A percentile compares a stretch with the other conserved stretches of the same genome.
phyloP scores from a whole-genome alignment of 2,329 filamentous ascomycete genomes.

The Phaeosphaeriaceae sp. region DNA sequence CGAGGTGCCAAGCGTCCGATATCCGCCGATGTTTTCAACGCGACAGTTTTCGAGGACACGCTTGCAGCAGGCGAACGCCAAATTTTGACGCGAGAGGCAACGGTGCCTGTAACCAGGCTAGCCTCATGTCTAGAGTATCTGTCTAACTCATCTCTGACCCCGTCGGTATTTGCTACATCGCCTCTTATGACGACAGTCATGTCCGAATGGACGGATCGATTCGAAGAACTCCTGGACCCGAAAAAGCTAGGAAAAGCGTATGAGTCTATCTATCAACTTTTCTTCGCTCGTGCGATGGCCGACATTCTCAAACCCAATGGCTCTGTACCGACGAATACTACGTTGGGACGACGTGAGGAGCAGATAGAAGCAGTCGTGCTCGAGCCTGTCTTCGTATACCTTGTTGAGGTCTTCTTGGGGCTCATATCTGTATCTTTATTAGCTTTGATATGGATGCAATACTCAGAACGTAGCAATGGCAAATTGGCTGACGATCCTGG shows the following conservation, averaged over 20 bases:
- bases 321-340: constrained; percentile 5
- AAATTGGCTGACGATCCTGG: neutral
- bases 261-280: constrained; percentile 49
- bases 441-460: constrained; percentile 21
- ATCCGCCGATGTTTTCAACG: constrained; percentile 44
- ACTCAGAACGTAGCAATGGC: neutral
- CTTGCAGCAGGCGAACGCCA: too few species aligned
- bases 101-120: too few species aligned
- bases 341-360: constrained; percentile 24
- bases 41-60: constrained; percentile 19
- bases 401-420: constrained; percentile 43
- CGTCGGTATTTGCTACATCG: neutral
- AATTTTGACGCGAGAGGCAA: too few species aligned
- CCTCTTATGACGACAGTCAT: neutral
- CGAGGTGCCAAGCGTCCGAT: constrained; percentile 31
- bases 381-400: constrained; percentile 46
- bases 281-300: constrained; percentile 48
- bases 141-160: neutral
- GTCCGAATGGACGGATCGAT: too few species aligned
- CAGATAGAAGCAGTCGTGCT: constrained; percentile 43
- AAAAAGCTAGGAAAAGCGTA: constrained; percentile 41
- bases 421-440: constrained; percentile 28
- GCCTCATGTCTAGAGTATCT: neutral
- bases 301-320: constrained; percentile 31
- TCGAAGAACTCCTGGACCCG: constrained; percentile 44